Evolutionary conservation across 2,329 filamentous ascomycete species (phyloP).

Genomic region (Aspergillus uvarum): DNA sequence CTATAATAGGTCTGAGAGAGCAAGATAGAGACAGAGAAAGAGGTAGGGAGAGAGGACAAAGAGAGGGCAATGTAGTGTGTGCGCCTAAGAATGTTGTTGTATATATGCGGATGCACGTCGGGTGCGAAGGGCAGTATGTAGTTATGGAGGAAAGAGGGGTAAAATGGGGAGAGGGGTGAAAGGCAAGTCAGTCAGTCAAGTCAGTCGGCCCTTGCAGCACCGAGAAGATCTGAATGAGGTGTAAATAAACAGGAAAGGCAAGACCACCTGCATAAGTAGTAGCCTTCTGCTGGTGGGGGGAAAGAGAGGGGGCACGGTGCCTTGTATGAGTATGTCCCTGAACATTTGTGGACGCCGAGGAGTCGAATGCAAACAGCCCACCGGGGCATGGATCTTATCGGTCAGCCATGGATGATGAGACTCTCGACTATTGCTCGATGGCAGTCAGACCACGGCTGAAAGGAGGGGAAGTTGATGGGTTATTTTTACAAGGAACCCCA

Average conservation of each 20-base stretch:
- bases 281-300: background rate
- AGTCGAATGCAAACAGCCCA: constrained; percentile 2
- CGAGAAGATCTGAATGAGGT: background rate
- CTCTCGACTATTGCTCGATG: background rate
- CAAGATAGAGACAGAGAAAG: background rate
- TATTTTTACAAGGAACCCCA: background rate
- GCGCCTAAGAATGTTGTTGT: background rate
- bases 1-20: background rate
- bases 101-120: background rate
- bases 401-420: background rate
- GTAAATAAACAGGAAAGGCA: background rate
- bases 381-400: background rate
- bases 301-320: background rate
- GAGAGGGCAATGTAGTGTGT: background rate
- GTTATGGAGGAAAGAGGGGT: constrained; percentile 23
- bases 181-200: background rate
- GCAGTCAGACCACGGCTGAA: background rate
- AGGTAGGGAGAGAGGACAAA: background rate
- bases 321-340: background rate
- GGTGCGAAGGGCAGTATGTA: background rate
- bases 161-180: constrained; percentile 10
- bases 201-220: background rate
- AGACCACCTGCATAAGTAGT: background rate
- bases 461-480: background rate
- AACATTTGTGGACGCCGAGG: background rate